These are phyloP conservation scores for Thuja plicata DNA, from an alignment of 83 land plant species.

Conservation along the genomic window DNA sequence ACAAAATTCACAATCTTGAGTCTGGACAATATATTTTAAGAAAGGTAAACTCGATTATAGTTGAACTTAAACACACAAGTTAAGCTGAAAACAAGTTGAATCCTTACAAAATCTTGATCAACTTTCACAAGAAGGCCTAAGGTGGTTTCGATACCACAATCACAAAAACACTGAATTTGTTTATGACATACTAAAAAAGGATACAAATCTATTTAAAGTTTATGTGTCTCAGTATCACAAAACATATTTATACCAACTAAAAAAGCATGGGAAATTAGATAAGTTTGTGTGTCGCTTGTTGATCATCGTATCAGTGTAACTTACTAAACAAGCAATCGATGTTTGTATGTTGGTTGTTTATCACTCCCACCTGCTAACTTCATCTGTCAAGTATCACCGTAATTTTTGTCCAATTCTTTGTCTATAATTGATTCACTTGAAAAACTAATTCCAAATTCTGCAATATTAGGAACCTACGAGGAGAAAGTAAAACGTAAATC, in stretches of 20 bases:
- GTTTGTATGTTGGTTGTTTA: neutral
- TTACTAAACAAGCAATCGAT: neutral
- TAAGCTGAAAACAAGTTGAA: neutral
- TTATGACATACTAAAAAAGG: neutral
- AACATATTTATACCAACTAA: neutral
- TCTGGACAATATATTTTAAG: neutral
- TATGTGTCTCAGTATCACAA: neutral
- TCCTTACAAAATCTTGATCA: neutral
- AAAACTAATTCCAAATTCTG: neutral
- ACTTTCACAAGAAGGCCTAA: neutral
- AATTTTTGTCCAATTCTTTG: neutral
- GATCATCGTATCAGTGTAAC: neutral
- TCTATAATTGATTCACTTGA: neutral
- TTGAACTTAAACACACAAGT: neutral
- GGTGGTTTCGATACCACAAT: neutral
- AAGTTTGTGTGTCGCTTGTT: neutral
- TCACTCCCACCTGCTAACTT: neutral
- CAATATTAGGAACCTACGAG: neutral
- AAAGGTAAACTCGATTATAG: neutral
- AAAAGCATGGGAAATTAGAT: neutral
- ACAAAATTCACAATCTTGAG: neutral
- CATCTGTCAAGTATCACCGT: neutral
- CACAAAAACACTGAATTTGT: neutral
- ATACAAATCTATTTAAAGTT: neutral
- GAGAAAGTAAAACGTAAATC: neutral